A percentile compares a stretch with the other conserved stretches of the same genome.
Conservation (phyloP, 1,139 yeast species). For the Debaryomyces psychrophilus region DNA sequence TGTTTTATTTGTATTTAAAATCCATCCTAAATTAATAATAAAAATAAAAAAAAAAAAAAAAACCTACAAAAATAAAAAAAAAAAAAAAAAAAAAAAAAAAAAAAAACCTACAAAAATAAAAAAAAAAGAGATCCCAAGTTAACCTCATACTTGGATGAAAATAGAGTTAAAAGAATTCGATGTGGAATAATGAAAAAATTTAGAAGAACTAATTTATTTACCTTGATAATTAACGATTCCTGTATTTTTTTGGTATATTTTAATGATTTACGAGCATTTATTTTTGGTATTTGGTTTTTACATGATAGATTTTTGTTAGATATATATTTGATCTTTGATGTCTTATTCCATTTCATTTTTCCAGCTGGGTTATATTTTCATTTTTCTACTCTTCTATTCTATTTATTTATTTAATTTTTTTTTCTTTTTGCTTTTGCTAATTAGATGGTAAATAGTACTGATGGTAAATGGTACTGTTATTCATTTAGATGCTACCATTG, state of each 20-base stretch:
- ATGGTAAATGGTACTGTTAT: neutral
- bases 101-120: constrained; percentile 10
- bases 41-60: constrained; percentile 13
- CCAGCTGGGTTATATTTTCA: neutral
- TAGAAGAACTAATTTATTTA: constrained; percentile 5
- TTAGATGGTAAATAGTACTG: neutral
- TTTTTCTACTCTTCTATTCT: neutral
- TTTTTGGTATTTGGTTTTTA: constrained; percentile 13
- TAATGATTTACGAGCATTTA: constrained; percentile 11
- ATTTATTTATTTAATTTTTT: constrained; percentile 5
- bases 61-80: too few relatives aligned
- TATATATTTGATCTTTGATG: constrained; percentile 7
- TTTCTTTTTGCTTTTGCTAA: constrained; percentile 5
- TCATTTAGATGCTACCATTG: neutral
- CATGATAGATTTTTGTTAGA: constrained; percentile 14
- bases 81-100: constrained; percentile 14
- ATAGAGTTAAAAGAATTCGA: constrained; percentile 4
- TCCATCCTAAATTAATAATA: constrained; percentile 1
- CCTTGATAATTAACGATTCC: constrained; percentile 10
- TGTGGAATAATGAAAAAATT: constrained; percentile 4
- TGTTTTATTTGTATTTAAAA: constrained; percentile 7
- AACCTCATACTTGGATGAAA: constrained; percentile 1
- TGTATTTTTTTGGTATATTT: constrained; percentile 4
- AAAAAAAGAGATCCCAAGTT: constrained; percentile 11
- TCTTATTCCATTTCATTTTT: constrained; percentile 5